phyloP scores from a whole-genome alignment of 2,329 filamentous ascomycete species.

The Cryphonectria naterciae region DNA sequence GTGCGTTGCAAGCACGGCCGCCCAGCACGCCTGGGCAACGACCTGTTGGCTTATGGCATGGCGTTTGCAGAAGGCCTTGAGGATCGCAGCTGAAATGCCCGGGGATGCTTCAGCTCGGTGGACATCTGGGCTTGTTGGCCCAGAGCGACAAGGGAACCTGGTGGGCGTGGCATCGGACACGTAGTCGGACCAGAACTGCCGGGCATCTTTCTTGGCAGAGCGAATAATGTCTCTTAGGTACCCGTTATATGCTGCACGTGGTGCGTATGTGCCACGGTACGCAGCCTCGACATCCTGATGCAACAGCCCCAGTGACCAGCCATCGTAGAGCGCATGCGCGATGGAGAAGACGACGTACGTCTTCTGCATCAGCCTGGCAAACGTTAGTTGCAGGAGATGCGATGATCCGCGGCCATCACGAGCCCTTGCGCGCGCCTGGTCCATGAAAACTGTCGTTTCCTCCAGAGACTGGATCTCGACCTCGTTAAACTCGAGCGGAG shows the following conservation, averaged over 20 bases:
- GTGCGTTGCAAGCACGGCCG: conserved; percentile 68
- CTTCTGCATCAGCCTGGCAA: conserved; percentile 41
- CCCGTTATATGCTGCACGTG: conserved; percentile 53
- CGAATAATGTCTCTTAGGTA: conserved; percentile 60
- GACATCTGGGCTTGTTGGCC: conserved; percentile 1
- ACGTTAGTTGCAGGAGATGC: conserved; percentile 54
- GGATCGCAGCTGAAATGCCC: conserved; percentile 41
- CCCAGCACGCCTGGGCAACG: conserved; percentile 77
- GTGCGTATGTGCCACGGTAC: conserved; percentile 53
- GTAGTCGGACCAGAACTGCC: conserved; percentile 72
- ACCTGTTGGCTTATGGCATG: conserved; percentile 75
- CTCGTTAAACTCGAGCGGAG: conserved; percentile 31
- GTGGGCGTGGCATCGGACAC: conserved; percentile 56
- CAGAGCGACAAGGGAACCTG: conserved; percentile 28
- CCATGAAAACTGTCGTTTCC: conserved; percentile 43
- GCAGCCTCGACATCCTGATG: conserved; percentile 71
- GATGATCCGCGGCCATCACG: conserved; percentile 40
- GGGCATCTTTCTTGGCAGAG: conserved; percentile 46
- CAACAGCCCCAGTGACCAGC: conserved; percentile 77
- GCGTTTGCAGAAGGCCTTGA: conserved; percentile 66
- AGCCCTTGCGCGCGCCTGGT: conserved; percentile 45
- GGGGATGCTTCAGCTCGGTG: conserved; percentile 54
- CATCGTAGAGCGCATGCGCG: conserved; percentile 87
- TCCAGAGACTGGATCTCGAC: conserved; percentile 36
- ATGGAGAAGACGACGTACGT: conserved; percentile 68